Evolutionary conservation across 2,329 filamentous ascomycete species (phyloP).

Genomic region (Talaromyces islandicus): DNA sequence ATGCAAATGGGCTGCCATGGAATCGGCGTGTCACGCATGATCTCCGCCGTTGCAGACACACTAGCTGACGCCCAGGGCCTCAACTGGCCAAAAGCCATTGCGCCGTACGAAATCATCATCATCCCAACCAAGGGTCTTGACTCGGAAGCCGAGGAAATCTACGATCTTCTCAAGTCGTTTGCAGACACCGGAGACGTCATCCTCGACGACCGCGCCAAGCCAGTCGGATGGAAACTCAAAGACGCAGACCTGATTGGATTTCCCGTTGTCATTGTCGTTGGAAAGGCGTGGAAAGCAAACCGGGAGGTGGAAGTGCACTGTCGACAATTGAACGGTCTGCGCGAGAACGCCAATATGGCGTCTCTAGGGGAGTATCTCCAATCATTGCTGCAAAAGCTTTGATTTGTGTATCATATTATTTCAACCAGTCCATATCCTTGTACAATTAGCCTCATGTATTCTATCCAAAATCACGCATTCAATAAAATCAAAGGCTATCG

Average conservation of each 20-base stretch:
- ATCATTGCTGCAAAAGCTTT: slow-evolving; percentile 48
- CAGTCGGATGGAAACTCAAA: slow-evolving; percentile 76
- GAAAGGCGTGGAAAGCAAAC: slow-evolving; percentile 59
- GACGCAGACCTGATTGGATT: slow-evolving; percentile 90
- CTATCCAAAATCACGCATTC: neutral
- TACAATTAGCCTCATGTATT: neutral
- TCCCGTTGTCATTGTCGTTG: slow-evolving; percentile 74
- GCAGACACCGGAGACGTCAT: slow-evolving; percentile 50
- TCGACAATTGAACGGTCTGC: slow-evolving; percentile 55
- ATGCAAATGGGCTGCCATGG: slow-evolving; percentile 97
- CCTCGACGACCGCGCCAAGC: slow-evolving; percentile 65
- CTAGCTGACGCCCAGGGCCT: slow-evolving; percentile 67
- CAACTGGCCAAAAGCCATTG: slow-evolving; percentile 81
- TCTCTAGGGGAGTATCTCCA: slow-evolving; percentile 44
- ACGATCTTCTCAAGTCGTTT: slow-evolving; percentile 50
- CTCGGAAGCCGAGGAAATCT: slow-evolving; percentile 52
- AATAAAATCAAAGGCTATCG: neutral
- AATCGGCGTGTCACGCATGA: slow-evolving; percentile 84
- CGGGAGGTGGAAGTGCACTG: slow-evolving; percentile 72
- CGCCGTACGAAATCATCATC: slow-evolving; percentile 73
- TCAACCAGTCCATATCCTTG: neutral
- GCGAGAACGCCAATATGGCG: slow-evolving; percentile 51
- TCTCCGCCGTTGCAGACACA: slow-evolving; percentile 77
- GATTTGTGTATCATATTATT: slow-evolving; percentile 14
- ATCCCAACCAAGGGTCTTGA: slow-evolving; percentile 48